These are phyloP conservation scores for Voacanga thouarsii DNA, from an alignment of 257 asterid genomes.

Conservation along the genomic window DNA sequence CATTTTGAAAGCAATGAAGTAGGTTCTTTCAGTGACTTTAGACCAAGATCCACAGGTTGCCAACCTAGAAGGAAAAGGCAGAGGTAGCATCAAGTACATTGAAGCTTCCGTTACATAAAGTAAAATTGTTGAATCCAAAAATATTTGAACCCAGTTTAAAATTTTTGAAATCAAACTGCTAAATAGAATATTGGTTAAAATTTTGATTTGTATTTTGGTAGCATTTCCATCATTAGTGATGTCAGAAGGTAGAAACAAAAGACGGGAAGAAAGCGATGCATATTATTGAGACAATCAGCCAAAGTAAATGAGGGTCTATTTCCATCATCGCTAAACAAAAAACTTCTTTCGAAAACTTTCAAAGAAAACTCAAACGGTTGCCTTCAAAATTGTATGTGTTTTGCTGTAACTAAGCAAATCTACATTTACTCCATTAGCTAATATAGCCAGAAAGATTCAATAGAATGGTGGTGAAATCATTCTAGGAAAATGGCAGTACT, in stretches of 20 bases:
- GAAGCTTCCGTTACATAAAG: background rate
- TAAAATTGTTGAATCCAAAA: background rate
- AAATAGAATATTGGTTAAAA: too few relatives aligned
- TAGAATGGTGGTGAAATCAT: slow-evolving; percentile 20
- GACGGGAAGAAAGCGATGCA: slow-evolving; percentile 9
- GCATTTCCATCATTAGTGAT: background rate
- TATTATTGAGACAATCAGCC: slow-evolving; percentile 6
- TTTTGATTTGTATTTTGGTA: too few relatives aligned
- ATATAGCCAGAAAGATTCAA: slow-evolving; percentile 12
- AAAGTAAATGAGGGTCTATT: background rate
- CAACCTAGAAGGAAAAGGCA: slow-evolving; percentile 46
- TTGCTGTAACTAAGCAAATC: background rate
- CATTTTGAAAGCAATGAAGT: slow-evolving; percentile 46
- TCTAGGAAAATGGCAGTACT: slow-evolving; percentile 15
- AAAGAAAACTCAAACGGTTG: background rate
- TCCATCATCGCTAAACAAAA: background rate
- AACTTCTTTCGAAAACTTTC: background rate
- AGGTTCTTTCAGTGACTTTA: slow-evolving; percentile 65
- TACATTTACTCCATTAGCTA: slow-evolving; percentile 6
- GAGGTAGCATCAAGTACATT: background rate
- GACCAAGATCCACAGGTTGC: slow-evolving; percentile 90
- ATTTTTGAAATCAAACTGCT: too few relatives aligned
- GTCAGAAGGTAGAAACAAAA: background rate
- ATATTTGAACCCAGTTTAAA: background rate
- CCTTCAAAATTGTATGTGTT: background rate